Base-by-base conservation (phyloP, 2,329 filamentous ascomycete genomes). In the Alternaria solani region DNA sequence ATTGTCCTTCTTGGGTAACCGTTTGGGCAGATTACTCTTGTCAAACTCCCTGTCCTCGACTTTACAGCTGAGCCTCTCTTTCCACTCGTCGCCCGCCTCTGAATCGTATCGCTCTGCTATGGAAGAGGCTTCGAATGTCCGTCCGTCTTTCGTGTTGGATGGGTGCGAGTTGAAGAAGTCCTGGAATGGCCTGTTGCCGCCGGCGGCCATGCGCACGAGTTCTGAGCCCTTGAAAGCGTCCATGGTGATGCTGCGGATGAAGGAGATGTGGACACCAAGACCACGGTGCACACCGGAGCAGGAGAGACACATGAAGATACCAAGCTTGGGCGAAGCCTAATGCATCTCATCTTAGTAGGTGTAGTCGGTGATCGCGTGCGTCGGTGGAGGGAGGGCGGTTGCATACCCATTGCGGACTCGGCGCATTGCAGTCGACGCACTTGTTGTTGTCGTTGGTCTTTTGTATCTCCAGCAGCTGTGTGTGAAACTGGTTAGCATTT, bases 171-270 rank as follows among this genome's bases (percentile, higher is more conserved):
- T 91, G 79, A 96, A 99, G 81, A 97, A 98, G 25, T 86, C 83
- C 69, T 90, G 90, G 90, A 93, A 98, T 16, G 89, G 86, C 63
- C 91, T 89, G 81, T 99, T 99, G 55, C 95, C 95, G 46, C 94
- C 95, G 23, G 91, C 84, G 60, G 94, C 88, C 95, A 99, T 98
- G 68, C 94, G 91, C 80, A 92, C 90, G 73, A 98, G 94, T 81
- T 99, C 95, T 72, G 87, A 87, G 66, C 89, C 88, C 80, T 99
- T 99, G 85, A 99, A 98, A 58, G 93, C 93, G 82, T 99, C 95
- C 95, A 99, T 99, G 63, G 93, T 97, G 75, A 98, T 95, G 74
- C 91, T 95, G 61, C 95, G 91, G 66, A 99, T 94, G 82, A 99
- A 99, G 77, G 93, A 97, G 79, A 99, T 97, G 84, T 99, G 95